Evolutionary conservation across 2,329 filamentous ascomycete genomes (phyloP), one percentile per base, ranked within the genome.

Genomic region (Cladophialophora carrionii): DNA sequence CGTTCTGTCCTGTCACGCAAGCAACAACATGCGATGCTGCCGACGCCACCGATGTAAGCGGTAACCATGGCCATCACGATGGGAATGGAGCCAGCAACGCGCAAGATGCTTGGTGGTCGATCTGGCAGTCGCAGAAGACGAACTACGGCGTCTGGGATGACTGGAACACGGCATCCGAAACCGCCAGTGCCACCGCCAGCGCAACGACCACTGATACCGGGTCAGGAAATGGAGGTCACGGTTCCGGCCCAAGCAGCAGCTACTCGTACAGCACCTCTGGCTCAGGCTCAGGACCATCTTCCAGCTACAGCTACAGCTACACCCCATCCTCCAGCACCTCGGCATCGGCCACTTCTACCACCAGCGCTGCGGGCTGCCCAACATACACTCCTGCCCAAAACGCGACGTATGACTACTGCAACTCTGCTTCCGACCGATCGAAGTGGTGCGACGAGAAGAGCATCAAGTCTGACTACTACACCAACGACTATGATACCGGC

Each of bases 371-470:
- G 1, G 31, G 57, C 24, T 62, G 61, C 34, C 26, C 64, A 9
- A 66, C 64, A 14, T 67, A 61, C n/a, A 57, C 61, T 8, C 61
- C 64, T 20, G 46, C 31, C 6, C 17, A 22, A 3, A 68, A 68
- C 46, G 53, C 46, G 9, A 66, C 66, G 4, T 61, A 68, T 24
- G 66, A 68, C 22, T 29, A 62, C 43, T 70, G 68, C n/a, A 70
- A 70, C 57, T 41, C 41, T 31, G 63, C 67, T n/a, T 31, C 59
- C 17, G 57, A 67, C 48, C 68, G 68, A 46, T 70, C 68, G 7
- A 64, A 63, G 53, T 70, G 70, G 70, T 67, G 64, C 51, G 59
- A 62, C 37, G 55, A 59, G 22, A 66, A 66, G 52, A 49, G 56
- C 48, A 62, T 69, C 55, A 43, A 60, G 57, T 62, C 66, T 29